These are phyloP conservation scores for Alisma plantagoaquatica DNA, from an alignment of 106 monocot species.

Conservation along the genomic window DNA sequence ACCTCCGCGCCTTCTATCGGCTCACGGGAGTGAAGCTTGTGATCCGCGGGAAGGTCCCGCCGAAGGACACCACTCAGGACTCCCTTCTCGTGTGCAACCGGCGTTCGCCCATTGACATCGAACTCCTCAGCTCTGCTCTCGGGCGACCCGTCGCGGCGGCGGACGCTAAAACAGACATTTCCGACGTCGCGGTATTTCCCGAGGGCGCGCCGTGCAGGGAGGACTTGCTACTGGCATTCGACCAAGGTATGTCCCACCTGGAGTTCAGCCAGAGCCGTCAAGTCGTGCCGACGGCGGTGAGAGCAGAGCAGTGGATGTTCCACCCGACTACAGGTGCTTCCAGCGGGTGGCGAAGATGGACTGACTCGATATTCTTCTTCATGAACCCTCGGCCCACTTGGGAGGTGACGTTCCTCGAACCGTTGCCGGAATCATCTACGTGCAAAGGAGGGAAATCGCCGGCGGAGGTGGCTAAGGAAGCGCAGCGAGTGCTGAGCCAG, in stretches of 20 bases:
- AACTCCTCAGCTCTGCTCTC: conserved; percentile 54
- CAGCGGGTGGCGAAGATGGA: conserved; percentile 30
- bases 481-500: conserved; percentile 10
- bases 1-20: too few species aligned
- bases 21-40: too few species aligned
- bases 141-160: conserved; percentile 30
- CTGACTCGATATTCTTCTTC: conserved; percentile 64
- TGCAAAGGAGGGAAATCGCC: conserved; percentile 35
- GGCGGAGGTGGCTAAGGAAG: conserved; percentile 64
- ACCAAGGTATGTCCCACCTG: conserved; percentile 61
- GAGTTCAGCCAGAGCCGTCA: too few species aligned
- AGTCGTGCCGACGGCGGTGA: conserved; percentile 66
- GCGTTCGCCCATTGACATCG: conserved; percentile 66
- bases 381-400: conserved; percentile 78
- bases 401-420: conserved; percentile 52
- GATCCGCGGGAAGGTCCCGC: conserved; percentile 45
- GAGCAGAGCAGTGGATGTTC: conserved; percentile 37
- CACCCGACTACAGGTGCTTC: conserved; percentile 49
- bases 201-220: conserved; percentile 82
- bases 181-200: conserved; percentile 64
- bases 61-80: conserved; percentile 41
- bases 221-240: conserved; percentile 62
- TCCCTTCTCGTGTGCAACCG: conserved; percentile 76
- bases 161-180: conserved; percentile 36
- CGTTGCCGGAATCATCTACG: too few species aligned